Base-by-base conservation (phyloP, 768 basidiomycete genomes). In the Tulasnella sp. region DNA sequence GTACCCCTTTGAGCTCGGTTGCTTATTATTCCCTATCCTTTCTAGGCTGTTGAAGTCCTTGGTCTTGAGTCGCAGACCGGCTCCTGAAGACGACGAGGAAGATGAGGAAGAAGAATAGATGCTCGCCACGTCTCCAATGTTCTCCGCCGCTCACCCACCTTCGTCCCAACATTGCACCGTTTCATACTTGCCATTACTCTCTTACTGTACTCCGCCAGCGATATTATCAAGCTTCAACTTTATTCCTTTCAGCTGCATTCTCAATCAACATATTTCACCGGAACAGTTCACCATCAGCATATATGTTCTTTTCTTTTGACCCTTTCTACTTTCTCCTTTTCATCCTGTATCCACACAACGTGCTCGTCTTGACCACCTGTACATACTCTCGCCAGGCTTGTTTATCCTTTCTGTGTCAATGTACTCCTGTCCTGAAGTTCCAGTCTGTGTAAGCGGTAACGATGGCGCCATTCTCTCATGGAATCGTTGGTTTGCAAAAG, bases 21-120 rank as follows among this genome's bases (percentile, higher is more conserved):
- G 67, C 36, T 34, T 59, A n/a, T 6, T 47, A n/a, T 35, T 44
- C 22, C 29, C 12, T 12, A 5, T 40, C 22, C 47, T n/a, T 36
- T 52, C 19, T 2, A 92, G 91, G 77, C 77, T 87, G 11, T 78
- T 92, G 44, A 86, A 90, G 40, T 86, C 85, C 0, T 78, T 89
- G 52, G 87, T 92, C 76, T 83, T 91, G 65, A 87, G 84, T 67
- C 86, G 90, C 47, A 84, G 84, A 74, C 81, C 79, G 70, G 77
- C 77, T 47, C 76, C 81, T 7, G 74, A 77, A 62, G 75, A 42
- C 8, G n/a, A n/a, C 16, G 66, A 68, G n/a, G n/a, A n/a, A n/a
- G n/a, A n/a, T 9, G 47, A 62, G 6, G 72, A 52, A 17, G 72
- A 68, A 22, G 65, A 73, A 40, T 36, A 62, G 29, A 2, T n/a